Evolutionary conservation across 768 basidiomycete species (phyloP).

Genomic region (Phlebiopsis flavidoalba): DNA sequence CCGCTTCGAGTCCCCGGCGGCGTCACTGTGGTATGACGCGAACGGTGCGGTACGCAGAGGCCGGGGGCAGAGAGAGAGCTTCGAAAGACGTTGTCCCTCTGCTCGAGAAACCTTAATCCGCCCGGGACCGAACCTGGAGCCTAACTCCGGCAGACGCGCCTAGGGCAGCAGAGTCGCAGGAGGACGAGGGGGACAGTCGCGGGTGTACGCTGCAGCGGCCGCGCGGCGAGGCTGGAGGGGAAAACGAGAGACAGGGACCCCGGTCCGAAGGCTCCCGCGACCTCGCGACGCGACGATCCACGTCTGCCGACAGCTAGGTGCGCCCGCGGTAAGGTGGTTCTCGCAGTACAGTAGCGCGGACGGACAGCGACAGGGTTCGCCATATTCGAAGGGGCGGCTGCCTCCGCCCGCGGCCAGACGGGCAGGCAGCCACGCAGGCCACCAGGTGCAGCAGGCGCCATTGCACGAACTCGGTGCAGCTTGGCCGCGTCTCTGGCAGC

Average conservation of each 20-base stretch:
- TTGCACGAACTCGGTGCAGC: too few species aligned
- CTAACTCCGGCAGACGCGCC: slow-evolving; percentile 4
- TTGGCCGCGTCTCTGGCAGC: too few species aligned
- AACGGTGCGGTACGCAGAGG: background rate
- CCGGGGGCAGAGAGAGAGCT: background rate
- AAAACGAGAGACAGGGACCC: background rate
- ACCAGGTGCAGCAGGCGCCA: too few species aligned
- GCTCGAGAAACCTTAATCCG: background rate
- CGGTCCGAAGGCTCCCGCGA: too few species aligned
- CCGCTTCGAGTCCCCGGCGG: background rate
- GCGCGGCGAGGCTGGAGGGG: background rate
- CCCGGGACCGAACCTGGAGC: background rate
- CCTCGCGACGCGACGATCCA: background rate
- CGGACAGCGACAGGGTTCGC: background rate
- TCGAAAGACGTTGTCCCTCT: background rate
- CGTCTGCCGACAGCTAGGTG: background rate
- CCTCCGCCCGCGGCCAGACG: too few species aligned
- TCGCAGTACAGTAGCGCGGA: background rate
- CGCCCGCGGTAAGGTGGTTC: background rate
- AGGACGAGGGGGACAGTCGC: background rate
- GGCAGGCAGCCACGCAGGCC: too few species aligned
- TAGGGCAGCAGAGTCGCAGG: background rate
- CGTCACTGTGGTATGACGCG: background rate
- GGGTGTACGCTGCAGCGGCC: background rate
- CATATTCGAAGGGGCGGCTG: background rate